Evolutionary conservation across 768 basidiomycete genomes (phyloP), one percentile per base, ranked within the genome.

Genomic region (Epithele typhae): DNA sequence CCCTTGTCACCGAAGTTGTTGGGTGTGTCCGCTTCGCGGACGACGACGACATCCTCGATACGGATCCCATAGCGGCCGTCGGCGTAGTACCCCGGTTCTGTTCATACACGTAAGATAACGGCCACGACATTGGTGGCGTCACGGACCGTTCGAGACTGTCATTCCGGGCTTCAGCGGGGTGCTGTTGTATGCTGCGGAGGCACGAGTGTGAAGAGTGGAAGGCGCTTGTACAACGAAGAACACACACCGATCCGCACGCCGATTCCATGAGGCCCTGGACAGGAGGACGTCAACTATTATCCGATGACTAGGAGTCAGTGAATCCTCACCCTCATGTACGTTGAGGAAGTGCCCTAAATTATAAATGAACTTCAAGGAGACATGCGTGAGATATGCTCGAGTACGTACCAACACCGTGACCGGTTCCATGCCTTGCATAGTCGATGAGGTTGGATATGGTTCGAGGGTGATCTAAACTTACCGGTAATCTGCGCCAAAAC

Each of bases 11-110:
- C 92, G 61, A 94, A 98, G 53, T 78, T 76, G 59, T 81, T 78
- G 7, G 72, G 78, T 1, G 91, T 92, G 43, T 84, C 64, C 9
- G 67, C 83, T 36, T 82, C 76, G 40, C 77, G 74, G 3, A 95
- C 87, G 17, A 95, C 70, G 18, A 93, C 81, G 35, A 97, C 76
- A 64, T 80, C 92, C 68, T 99, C 95, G 56, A 95, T 90, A 4
- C 96, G 83, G 57, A 98, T 92, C 2, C 94, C 95, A 58, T 84
- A 98, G 37, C 75, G 70, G 2, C 93, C 95, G 56, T 97, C 93
- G 7, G 80, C 82, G 62, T 96, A 96, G 63, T 87, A 95, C 8
- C 93, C 92, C 1, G 93, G 93, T 54, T 95, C 93, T 80, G 53
- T 23, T 8, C 10, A 37, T 0, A n/a, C 11, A 43, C n/a, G n/a